Evolutionary conservation across 805 yeast species (phyloP).

Genomic region (Barnettozyma botsteinii): DNA sequence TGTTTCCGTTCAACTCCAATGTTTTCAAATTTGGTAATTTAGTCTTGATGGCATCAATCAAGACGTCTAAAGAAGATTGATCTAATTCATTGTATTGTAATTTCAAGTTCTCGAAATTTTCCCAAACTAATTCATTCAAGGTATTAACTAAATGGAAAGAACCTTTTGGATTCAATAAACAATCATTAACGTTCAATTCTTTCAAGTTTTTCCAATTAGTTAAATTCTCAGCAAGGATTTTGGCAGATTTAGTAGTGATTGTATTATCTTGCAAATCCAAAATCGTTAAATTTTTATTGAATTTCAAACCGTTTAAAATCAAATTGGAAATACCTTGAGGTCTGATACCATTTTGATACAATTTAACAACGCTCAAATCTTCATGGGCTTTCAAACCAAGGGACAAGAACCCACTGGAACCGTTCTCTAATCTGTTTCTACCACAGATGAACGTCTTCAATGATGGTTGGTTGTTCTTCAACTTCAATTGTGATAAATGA

Average conservation of each 20-base stretch:
- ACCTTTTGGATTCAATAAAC: constrained; percentile 78
- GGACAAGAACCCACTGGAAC: constrained; percentile 81
- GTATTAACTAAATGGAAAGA: constrained; percentile 49
- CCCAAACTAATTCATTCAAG: constrained; percentile 34
- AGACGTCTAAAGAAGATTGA: constrained; percentile 51
- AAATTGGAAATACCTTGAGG: constrained; percentile 83
- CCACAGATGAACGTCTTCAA: constrained; percentile 92
- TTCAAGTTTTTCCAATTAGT: constrained; percentile 57
- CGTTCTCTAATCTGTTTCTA: constrained; percentile 93
- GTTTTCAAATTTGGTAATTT: constrained; percentile 54
- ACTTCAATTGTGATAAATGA: constrained; percentile 62
- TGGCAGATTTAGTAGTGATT: constrained; percentile 64
- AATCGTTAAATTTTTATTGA: constrained; percentile 53
- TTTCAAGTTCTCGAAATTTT: constrained; percentile 51
- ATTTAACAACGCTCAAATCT: constrained; percentile 62
- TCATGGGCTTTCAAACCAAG: constrained; percentile 79
- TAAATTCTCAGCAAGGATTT: constrained; percentile 56
- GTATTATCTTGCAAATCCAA: constrained; percentile 95
- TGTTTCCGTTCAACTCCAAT: constrained; percentile 89
- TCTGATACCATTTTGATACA: constrained; percentile 96
- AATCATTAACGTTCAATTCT: constrained; percentile 86
- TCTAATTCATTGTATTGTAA: constrained; percentile 89
- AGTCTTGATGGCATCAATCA: constrained; percentile 47
- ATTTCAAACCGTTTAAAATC: constrained; percentile 63
- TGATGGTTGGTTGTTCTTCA: constrained; percentile 36